Evolutionary conservation across 2,329 filamentous ascomycete genomes (phyloP).

Genomic region (Pseudogymnoascus sp.): DNA sequence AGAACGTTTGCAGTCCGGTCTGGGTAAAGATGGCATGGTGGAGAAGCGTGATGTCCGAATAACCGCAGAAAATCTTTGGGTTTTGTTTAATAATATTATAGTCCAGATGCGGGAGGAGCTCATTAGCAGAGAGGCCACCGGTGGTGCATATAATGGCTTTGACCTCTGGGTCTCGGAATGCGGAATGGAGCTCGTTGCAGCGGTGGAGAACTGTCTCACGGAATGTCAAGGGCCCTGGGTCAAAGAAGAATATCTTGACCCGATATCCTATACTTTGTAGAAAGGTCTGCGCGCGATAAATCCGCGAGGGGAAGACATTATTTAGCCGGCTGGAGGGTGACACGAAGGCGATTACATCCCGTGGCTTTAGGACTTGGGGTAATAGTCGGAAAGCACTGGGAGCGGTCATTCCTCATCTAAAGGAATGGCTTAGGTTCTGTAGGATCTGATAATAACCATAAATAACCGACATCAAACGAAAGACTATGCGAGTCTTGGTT

Average conservation of each 20-base stretch:
- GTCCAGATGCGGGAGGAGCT: constrained; percentile 24
- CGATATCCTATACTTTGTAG: constrained; percentile 17
- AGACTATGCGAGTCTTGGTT: background rate
- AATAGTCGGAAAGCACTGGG: background rate
- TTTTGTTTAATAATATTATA: constrained; percentile 23
- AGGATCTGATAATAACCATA: background rate
- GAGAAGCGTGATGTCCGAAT: constrained; percentile 26
- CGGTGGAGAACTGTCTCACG: constrained; percentile 13
- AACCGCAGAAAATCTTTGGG: constrained; percentile 29
- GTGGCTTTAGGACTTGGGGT: constrained; percentile 18
- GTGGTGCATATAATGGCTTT: constrained; percentile 24
- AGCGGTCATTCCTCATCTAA: background rate
- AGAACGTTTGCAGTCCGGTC: constrained; percentile 23
- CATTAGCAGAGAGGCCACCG: constrained; percentile 23
- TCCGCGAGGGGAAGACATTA: constrained; percentile 16
- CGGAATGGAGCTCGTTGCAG: constrained; percentile 20
- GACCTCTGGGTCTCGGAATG: constrained; percentile 20
- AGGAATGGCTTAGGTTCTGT: background rate
- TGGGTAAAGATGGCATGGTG: constrained; percentile 21
- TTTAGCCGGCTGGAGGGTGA: constrained; percentile 27
- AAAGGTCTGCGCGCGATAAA: constrained; percentile 15
- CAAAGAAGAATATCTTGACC: constrained; percentile 18
- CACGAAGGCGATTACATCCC: constrained; percentile 27
- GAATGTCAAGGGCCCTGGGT: constrained; percentile 8
- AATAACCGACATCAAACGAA: background rate